Conservation (phyloP, 805 yeast species). For the Candida nitratophila region DNA sequence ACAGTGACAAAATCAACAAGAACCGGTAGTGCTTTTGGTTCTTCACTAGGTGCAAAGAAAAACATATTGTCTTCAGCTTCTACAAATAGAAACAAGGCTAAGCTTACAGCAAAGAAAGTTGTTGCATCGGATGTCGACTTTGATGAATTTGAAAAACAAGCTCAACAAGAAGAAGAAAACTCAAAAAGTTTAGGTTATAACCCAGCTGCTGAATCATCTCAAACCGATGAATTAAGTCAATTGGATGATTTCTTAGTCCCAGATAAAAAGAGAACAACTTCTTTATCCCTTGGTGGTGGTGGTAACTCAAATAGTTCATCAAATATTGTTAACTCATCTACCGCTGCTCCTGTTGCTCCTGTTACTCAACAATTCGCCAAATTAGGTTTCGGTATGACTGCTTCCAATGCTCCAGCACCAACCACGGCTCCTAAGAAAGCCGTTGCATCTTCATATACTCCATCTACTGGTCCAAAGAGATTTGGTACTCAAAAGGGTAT, state of each 20-base stretch:
- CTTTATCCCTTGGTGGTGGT: constrained; percentile 1
- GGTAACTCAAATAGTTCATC: constrained; percentile 7
- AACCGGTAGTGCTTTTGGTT: constrained; percentile 3
- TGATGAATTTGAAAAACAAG: constrained; percentile 65
- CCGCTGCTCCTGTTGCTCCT: constrained; percentile 25
- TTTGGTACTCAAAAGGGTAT: constrained; percentile 90
- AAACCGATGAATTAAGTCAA: constrained; percentile 2
- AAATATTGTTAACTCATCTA: constrained; percentile 8
- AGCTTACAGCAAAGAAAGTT: constrained; percentile 52
- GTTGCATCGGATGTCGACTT: constrained; percentile 45
- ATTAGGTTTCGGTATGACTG: constrained; percentile 86
- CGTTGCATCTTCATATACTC: constrained; percentile 49
- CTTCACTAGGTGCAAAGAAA: constrained; percentile 14
- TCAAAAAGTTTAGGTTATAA: constrained; percentile 47
- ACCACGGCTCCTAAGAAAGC: constrained; percentile 22
- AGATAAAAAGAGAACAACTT: constrained; percentile 1
- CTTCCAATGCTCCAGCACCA: constrained; percentile 46
- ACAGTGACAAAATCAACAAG: constrained; percentile 22
- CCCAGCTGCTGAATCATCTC: constrained; percentile 24
- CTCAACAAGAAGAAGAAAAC: constrained; percentile 75
- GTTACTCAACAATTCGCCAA: constrained; percentile 69
- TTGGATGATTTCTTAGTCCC: constrained; percentile 10
- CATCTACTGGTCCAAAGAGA: constrained; percentile 59
- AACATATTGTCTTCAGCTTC: constrained; percentile 34
- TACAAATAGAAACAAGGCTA: constrained; percentile 49